Evolutionary conservation across 495 filamentous ascomycete species (phyloP).

Genomic region (Clavariopsis aquatica): DNA sequence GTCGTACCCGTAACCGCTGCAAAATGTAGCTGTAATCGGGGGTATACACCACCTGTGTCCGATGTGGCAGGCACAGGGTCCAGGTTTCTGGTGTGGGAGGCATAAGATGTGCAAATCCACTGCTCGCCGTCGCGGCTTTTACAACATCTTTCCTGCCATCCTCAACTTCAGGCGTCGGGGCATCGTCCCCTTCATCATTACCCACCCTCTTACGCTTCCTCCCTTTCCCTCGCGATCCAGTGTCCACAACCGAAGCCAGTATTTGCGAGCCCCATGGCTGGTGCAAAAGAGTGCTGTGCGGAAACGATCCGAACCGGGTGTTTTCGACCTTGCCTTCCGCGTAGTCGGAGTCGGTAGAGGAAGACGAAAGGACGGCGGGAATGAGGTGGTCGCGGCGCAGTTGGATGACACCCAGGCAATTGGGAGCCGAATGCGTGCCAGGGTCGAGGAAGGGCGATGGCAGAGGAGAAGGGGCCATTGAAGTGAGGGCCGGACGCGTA

Average conservation of each 20-base stretch:
- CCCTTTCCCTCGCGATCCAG: constrained; percentile 67
- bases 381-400: constrained; percentile 78
- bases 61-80: constrained; percentile 86
- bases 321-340: constrained; percentile 79
- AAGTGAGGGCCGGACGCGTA: not conserved
- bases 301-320: constrained; percentile 93
- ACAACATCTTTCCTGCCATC: constrained; percentile 35
- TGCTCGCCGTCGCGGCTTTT: constrained; percentile 60
- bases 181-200: constrained; percentile 32
- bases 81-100: constrained; percentile 91
- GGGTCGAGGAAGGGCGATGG: constrained; percentile 73
- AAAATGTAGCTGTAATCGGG: constrained; percentile 96
- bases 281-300: constrained; percentile 79
- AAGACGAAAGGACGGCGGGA: constrained; percentile 67
- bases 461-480: constrained; percentile 12
- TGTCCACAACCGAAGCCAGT: constrained; percentile 83
- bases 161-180: constrained; percentile 36
- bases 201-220: constrained; percentile 57
- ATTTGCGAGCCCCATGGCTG: constrained; percentile 91
- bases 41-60: constrained; percentile 97
- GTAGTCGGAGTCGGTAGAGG: constrained; percentile 30
- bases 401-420: constrained; percentile 74
- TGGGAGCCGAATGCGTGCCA: constrained; percentile 54
- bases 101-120: constrained; percentile 86
- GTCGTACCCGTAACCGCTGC: constrained; percentile 77